Percentiles rank a stretch among this genome's conserved stretches.
Conservation (phyloP, 169 alveolate species). For the Eimeria tenella region DNA sequence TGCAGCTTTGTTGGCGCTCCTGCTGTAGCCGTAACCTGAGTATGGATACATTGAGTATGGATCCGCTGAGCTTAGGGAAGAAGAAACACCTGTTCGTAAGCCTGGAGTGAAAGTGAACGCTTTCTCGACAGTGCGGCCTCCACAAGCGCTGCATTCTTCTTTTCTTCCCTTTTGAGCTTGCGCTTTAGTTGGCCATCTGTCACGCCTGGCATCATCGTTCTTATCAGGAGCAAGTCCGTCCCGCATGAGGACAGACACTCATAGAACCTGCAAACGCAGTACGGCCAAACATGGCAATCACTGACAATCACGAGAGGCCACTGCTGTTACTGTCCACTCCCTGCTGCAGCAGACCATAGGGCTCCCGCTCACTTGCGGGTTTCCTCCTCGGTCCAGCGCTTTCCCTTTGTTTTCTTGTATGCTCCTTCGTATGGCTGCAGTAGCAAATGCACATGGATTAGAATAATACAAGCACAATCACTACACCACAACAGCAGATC, state of each 20-base stretch:
- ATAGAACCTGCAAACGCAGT: constrained; percentile 72
- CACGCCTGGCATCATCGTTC: constrained; percentile 82
- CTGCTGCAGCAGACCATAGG: background rate
- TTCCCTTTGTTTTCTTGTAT: constrained; percentile 83
- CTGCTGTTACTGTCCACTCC: background rate
- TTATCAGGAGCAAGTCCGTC: constrained; percentile 82
- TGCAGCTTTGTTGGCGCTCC: too few species aligned
- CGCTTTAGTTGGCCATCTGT: constrained; percentile 81
- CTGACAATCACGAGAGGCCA: too few species aligned
- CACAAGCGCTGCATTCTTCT: constrained; percentile 62
- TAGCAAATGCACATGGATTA: background rate
- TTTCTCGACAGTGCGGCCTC: constrained; percentile 23
- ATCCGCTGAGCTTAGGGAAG: background rate
- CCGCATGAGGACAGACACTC: constrained; percentile 82
- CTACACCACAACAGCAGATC: background rate
- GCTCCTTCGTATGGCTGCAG: constrained; percentile 82
- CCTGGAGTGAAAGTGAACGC: constrained; percentile 24
- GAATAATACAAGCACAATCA: background rate
- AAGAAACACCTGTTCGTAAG: constrained; percentile 6
- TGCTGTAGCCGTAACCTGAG: too few species aligned
- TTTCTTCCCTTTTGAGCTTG: constrained; percentile 82
- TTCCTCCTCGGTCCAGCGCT: constrained; percentile 84
- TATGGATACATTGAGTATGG: too few species aligned
- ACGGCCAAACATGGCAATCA: background rate
- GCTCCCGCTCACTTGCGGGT: constrained; percentile 70